Base-by-base conservation (phyloP, 176 grass and related monocot genomes). In the Oryza australiensis region DNA sequence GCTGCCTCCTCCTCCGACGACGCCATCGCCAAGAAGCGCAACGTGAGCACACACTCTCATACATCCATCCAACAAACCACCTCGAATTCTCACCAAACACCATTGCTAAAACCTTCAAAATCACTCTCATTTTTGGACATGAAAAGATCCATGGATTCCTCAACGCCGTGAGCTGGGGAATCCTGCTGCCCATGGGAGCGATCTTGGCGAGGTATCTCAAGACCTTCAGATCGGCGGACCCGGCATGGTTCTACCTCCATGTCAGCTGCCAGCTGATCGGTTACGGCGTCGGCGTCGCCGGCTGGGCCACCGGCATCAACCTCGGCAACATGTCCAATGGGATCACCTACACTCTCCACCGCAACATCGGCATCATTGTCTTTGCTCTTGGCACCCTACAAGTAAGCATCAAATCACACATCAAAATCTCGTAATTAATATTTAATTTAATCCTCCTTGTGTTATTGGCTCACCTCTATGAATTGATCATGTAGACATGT, bases 171-270 rank as follows among this genome's bases (percentile, higher is more conserved):
- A 88, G 90, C 76, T 96, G 90, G 94, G 94, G 94, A 2, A 59
- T 96, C 7, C 38, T 96, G 78, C 86, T 96, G 62, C 94, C 94
- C 29, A 37, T 80, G 20, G 94, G 94, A 23, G 76, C 82, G n/a
- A 83, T 90, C 49, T 81, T 90, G 20, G 90, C 94, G 1, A 75
- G 90, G 32, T 90, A 96, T 73, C 86, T 96, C 53, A 96, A 89
- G 79, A 88, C 90, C 32, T 90, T 96, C 83, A 67, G 82, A 6
- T 76, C 90, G 6, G 84, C 90, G 1, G 89, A 92, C 76, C 86
- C 94, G 2, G 88, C 90, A 20, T 96, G 94, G 94, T 96, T 96
- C 80, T 92, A 96, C 45, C 88, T 88, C 41, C 94, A 96, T 76
- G 72, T 86, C 12, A 45, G 80, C 14, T 96, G 86, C 84, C 94